A percentile compares a stretch with the other conserved stretches of the same genome.
phyloP scores from a whole-genome alignment of 257 asterid species.

The Lantana camara region DNA sequence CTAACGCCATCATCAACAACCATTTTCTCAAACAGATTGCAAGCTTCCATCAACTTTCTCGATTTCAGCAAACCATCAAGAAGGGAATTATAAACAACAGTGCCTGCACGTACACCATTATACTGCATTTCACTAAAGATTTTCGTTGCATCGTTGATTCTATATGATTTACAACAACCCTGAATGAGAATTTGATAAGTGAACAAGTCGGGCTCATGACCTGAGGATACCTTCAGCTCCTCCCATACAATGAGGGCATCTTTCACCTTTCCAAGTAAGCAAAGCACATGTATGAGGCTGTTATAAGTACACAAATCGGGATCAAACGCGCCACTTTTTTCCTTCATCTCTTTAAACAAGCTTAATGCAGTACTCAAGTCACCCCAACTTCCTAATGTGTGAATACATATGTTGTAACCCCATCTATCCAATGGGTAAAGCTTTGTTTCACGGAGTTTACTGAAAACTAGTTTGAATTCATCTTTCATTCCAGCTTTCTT shows the following conservation, averaged over 20 bases:
- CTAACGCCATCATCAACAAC: conserved; percentile 77
- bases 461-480: conserved; percentile 58
- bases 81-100: conserved; percentile 73
- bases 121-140: conserved; percentile 80
- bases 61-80: conserved; percentile 86
- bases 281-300: conserved; percentile 82
- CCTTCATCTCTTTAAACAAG: conserved; percentile 94
- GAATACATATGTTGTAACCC: conserved; percentile 91
- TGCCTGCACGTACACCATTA: conserved; percentile 64
- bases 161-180: conserved; percentile 77
- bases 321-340: conserved; percentile 46
- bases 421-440: conserved; percentile 69
- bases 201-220: conserved; percentile 78
- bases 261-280: conserved; percentile 77
- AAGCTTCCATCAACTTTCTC: conserved; percentile 75
- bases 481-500: conserved; percentile 71
- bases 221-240: conserved; percentile 84
- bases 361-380: conserved; percentile 58
- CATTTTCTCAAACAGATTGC: conserved; percentile 86
- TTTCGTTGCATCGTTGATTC: conserved; percentile 62
- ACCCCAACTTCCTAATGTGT: conserved; percentile 81
- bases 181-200: conserved; percentile 83
- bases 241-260: conserved; percentile 88
- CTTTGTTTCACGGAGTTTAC: conserved; percentile 54
- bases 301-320: conserved; percentile 93